Evolutionary conservation across 2,329 filamentous ascomycete genomes (phyloP).

Genomic region (Fusarium udum): DNA sequence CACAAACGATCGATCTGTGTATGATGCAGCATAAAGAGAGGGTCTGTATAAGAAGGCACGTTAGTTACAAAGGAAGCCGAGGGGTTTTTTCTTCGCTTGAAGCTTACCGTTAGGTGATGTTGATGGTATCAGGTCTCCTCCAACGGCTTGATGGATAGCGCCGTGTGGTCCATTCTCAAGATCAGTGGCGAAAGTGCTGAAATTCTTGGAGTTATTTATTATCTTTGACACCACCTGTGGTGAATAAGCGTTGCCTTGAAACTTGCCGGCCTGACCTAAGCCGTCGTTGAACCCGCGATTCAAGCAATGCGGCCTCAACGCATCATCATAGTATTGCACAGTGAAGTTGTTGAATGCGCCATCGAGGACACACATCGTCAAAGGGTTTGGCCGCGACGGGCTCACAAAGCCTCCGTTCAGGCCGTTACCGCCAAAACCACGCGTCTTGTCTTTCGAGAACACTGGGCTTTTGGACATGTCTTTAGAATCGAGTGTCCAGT

Average conservation of each 20-base stretch:
- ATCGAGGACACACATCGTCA: neutral
- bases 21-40: neutral
- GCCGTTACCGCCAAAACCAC: neutral
- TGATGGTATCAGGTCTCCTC: neutral
- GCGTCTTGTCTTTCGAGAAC: neutral
- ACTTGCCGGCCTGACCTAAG: neutral
- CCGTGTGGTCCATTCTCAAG: neutral
- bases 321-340: neutral
- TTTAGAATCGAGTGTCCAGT: neutral
- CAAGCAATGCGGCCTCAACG: neutral
- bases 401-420: neutral
- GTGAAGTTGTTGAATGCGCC: neutral
- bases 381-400: neutral
- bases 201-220: neutral
- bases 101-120: neutral
- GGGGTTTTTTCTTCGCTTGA: neutral
- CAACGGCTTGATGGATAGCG: neutral
- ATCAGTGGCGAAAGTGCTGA: neutral
- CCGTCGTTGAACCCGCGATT: neutral
- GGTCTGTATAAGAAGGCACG: neutral
- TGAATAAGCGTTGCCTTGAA: neutral
- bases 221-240: neutral
- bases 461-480: neutral
- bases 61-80: neutral
- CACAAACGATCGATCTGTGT: neutral